A percentile compares a stretch with the other conserved stretches of the same genome.
Conservation (phyloP, 164 flowering plant genomes). For the Vitis riparia region DNA sequence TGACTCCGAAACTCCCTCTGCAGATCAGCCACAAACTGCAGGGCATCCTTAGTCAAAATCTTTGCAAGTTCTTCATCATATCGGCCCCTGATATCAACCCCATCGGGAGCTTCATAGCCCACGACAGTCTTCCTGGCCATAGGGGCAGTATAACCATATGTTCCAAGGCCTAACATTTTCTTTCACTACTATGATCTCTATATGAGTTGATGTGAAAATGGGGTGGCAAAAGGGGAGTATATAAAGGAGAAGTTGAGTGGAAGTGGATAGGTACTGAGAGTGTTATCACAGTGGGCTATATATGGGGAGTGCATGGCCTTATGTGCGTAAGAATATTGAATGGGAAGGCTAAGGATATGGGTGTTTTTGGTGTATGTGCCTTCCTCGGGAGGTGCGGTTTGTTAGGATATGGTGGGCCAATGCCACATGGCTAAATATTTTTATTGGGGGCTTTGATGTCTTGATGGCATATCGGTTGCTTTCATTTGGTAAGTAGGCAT, state of each 20-base stretch:
- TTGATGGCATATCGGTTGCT: too few relatives aligned
- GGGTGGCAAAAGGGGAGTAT: not conserved
- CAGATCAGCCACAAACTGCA: constrained; percentile 70
- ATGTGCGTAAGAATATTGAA: not conserved
- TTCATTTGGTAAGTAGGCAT: too few relatives aligned
- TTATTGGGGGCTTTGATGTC: too few relatives aligned
- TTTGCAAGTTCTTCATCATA: constrained; percentile 59
- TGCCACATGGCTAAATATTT: too few relatives aligned
- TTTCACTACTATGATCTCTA: not conserved
- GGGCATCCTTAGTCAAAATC: constrained; percentile 68
- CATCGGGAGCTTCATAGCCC: constrained; percentile 65
- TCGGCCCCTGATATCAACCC: constrained; percentile 81
- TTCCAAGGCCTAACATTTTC: constrained; percentile 17
- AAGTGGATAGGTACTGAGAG: constrained; percentile 6
- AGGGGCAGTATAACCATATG: constrained; percentile 5
- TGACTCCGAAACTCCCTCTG: constrained; percentile 68
- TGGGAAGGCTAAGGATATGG: not conserved
- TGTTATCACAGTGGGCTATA: constrained; percentile 14
- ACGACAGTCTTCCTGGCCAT: constrained; percentile 3
- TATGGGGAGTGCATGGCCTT: constrained; percentile 2
- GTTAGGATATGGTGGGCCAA: too few relatives aligned
- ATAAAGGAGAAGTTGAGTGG: not conserved
- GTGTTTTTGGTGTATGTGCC: constrained; percentile 10
- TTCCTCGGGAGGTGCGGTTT: constrained; percentile 7
- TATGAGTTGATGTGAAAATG: not conserved